A percentile compares a stretch with the other conserved stretches of the same genome.
These are phyloP conservation scores for Sordaria brevicollis DNA, from an alignment of 495 filamentous ascomycete species.

Conservation along the genomic window DNA sequence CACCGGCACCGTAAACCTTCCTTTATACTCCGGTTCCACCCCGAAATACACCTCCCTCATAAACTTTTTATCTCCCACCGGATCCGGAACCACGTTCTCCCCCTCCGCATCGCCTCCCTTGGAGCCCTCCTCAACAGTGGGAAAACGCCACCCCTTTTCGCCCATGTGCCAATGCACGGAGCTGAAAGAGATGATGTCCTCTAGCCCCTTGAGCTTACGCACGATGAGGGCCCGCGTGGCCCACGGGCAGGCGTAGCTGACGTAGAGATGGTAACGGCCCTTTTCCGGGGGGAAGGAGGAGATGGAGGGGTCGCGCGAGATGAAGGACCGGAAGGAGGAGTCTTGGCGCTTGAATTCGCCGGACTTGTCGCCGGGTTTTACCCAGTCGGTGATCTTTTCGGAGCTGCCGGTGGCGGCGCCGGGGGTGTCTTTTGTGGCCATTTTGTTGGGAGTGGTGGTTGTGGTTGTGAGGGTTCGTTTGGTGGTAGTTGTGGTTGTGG, in stretches of 20 bases:
- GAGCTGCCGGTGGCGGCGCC: not conserved
- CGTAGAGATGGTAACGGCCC: slow-evolving; percentile 71
- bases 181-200: slow-evolving; percentile 59
- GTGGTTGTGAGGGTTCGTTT: not conserved
- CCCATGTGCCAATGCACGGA: slow-evolving; percentile 58
- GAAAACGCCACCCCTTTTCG: slow-evolving; percentile 67
- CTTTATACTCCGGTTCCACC: slow-evolving; percentile 56
- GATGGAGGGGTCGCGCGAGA: slow-evolving; percentile 40
- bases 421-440: slow-evolving; percentile 10
- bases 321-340: slow-evolving; percentile 61
- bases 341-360: slow-evolving; percentile 84
- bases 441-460: not conserved
- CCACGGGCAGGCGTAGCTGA: slow-evolving; percentile 72
- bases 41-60: slow-evolving; percentile 65
- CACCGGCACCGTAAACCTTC: slow-evolving; percentile 69
- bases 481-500: not conserved
- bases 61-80: slow-evolving; percentile 51
- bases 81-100: slow-evolving; percentile 42
- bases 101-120: slow-evolving; percentile 48
- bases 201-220: slow-evolving; percentile 68
- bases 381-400: slow-evolving; percentile 72
- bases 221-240: slow-evolving; percentile 69
- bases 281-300: slow-evolving; percentile 63
- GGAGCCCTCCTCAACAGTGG: slow-evolving; percentile 45
- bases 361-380: slow-evolving; percentile 55